Evolutionary conservation across 2,329 filamentous ascomycete genomes (phyloP).

Genomic region (Aspergillus fumigatus): DNA sequence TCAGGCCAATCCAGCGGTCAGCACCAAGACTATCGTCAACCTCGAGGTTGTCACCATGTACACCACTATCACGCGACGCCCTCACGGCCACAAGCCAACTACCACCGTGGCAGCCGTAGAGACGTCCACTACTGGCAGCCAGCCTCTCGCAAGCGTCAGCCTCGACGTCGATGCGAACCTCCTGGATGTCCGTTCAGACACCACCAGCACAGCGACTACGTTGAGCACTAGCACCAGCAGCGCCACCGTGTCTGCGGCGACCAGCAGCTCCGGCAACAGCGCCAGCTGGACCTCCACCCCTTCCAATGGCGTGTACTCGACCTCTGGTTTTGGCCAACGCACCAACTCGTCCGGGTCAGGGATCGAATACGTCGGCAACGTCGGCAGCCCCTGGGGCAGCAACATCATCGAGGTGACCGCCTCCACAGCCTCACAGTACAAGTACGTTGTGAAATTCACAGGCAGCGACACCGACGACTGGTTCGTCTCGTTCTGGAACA

Average conservation of each 20-base stretch:
- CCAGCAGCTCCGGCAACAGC: slow-evolving; percentile 3
- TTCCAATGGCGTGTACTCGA: slow-evolving; percentile 15
- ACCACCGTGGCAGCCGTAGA: slow-evolving; percentile 5
- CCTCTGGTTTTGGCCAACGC: slow-evolving; percentile 28
- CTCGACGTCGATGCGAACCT: not conserved
- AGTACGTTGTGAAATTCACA: slow-evolving; percentile 33
- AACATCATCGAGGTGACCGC: slow-evolving; percentile 36
- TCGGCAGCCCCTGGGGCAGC: slow-evolving; percentile 37
- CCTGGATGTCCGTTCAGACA: not conserved
- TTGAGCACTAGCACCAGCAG: slow-evolving; percentile 1
- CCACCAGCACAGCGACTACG: slow-evolving; percentile 5
- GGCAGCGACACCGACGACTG: slow-evolving; percentile 28
- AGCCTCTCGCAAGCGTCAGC: not conserved
- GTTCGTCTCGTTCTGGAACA: slow-evolving; percentile 39
- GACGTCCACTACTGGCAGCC: slow-evolving; percentile 2
- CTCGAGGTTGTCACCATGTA: slow-evolving; percentile 16
- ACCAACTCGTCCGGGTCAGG: slow-evolving; percentile 18
- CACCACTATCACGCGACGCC: slow-evolving; percentile 3
- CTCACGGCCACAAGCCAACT: not conserved
- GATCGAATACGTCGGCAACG: slow-evolving; percentile 31
- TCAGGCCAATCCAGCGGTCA: not conserved
- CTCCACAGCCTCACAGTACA: slow-evolving; percentile 26
- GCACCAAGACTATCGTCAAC: slow-evolving; percentile 12
- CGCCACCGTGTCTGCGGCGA: slow-evolving; percentile 3
- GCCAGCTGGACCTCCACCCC: slow-evolving; percentile 21